A percentile compares a stretch with the other conserved stretches of the same genome.
These are phyloP conservation scores for Lentinus brumalis DNA, from an alignment of 768 basidiomycete genomes.

Conservation along the genomic window DNA sequence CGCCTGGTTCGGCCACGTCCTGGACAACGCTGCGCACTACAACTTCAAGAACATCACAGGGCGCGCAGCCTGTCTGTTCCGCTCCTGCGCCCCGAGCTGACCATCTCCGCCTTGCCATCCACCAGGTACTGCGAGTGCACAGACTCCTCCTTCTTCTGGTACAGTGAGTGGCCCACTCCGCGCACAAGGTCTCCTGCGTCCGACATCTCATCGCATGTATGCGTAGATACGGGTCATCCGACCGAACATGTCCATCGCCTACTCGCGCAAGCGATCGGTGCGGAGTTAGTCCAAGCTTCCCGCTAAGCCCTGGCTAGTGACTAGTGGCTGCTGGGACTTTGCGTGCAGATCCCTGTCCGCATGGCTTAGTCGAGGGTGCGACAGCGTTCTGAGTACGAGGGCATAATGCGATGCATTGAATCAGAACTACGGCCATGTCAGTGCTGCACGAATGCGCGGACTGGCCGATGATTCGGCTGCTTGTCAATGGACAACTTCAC, in stretches of 20 bases:
- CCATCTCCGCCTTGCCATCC: neutral
- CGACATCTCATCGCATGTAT: neutral
- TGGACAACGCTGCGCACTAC: slow-evolving; percentile 42
- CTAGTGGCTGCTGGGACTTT: neutral
- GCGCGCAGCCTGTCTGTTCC: slow-evolving; percentile 26
- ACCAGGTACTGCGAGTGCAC: slow-evolving; percentile 52
- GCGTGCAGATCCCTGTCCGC: no score
- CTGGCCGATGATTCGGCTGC: neutral
- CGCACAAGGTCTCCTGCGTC: neutral
- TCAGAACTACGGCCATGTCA: neutral
- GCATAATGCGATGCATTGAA: no score
- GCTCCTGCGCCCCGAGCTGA: neutral
- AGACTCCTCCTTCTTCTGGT: slow-evolving; percentile 55
- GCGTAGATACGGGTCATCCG: slow-evolving; percentile 50
- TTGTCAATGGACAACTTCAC: no score
- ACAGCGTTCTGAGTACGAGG: no score
- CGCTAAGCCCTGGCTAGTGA: neutral
- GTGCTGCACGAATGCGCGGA: neutral
- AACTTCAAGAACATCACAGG: slow-evolving; percentile 55
- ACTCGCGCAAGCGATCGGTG: slow-evolving; percentile 46
- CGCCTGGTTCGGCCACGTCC: slow-evolving; percentile 47
- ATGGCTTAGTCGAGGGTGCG: no score
- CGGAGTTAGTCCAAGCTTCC: slow-evolving; percentile 31
- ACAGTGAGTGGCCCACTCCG: slow-evolving; percentile 38
- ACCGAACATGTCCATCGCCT: slow-evolving; percentile 50